Conservation (phyloP, 306 rosid species). For the Elaeagnus macrophylla region DNA sequence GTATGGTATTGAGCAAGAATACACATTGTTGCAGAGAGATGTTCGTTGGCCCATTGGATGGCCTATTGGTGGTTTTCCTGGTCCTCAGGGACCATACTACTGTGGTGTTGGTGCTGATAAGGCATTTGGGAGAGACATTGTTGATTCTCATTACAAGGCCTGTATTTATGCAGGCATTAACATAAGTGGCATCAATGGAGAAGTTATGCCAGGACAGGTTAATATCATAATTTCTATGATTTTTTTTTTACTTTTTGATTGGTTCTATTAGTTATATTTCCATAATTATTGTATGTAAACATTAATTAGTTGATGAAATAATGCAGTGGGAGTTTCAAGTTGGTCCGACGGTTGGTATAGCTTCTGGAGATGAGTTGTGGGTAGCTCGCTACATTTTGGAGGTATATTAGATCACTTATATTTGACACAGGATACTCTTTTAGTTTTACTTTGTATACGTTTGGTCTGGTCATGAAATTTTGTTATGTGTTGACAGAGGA, state of each 20-base stretch:
- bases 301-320: constrained; percentile 1
- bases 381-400: constrained; percentile 81
- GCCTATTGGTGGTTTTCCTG: constrained; percentile 85
- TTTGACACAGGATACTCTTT: too few relatives aligned
- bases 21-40: constrained; percentile 81
- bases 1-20: constrained; percentile 92
- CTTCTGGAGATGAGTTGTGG: constrained; percentile 85
- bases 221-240: background rate
- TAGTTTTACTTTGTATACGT: too few relatives aligned
- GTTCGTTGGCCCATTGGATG: constrained; percentile 79
- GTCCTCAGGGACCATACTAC: constrained; percentile 95
- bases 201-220: constrained; percentile 97
- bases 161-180: constrained; percentile 78
- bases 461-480: background rate
- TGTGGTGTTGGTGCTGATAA: constrained; percentile 76
- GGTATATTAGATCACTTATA: constrained; percentile 18
- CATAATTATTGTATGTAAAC: background rate
- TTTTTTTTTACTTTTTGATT: background rate
- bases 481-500: constrained; percentile 48
- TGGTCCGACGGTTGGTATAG: constrained; percentile 78
- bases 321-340: constrained; percentile 93
- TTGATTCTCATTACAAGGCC: constrained; percentile 80
- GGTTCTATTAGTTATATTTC: background rate
- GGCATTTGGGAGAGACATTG: constrained; percentile 84
- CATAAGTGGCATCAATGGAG: constrained; percentile 83